These are phyloP conservation scores for Protea cynaroides DNA, from an alignment of 164 flowering plant species.

Conservation along the genomic window DNA sequence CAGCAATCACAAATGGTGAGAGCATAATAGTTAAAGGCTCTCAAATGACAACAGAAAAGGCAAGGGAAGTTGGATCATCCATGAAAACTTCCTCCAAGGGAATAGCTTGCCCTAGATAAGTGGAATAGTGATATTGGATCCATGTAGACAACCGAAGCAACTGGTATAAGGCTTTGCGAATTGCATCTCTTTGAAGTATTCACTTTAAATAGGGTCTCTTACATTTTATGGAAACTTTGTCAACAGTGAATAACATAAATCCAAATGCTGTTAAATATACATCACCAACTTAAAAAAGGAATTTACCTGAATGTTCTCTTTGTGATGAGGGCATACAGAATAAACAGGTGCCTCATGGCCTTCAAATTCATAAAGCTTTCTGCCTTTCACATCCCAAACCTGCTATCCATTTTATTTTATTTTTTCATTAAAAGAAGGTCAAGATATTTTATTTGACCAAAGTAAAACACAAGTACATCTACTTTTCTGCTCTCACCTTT, in stretches of 20 bases:
- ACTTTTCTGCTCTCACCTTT: slow-evolving; percentile 41
- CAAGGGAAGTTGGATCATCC: no score
- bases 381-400: slow-evolving; percentile 85
- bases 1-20: no score
- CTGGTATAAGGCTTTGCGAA: neutral
- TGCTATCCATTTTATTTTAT: slow-evolving; percentile 22
- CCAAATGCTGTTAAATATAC: neutral
- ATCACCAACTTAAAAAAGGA: slow-evolving; percentile 1
- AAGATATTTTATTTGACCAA: neutral
- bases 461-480: neutral
- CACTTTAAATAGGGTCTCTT: neutral
- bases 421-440: neutral
- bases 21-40: no score
- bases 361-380: slow-evolving; percentile 64
- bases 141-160: no score
- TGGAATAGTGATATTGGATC: no score
- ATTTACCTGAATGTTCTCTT: slow-evolving; percentile 82
- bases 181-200: neutral
- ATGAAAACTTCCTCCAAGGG: no score
- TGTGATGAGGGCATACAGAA: slow-evolving; percentile 86
- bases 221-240: neutral
- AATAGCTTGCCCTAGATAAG: no score
- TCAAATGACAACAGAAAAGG: no score
- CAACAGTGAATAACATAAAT: no score
- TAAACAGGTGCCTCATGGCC: slow-evolving; percentile 93